Evolutionary conservation across 2,329 filamentous ascomycete species (phyloP).

Genomic region (Botryotinia narcissicola): DNA sequence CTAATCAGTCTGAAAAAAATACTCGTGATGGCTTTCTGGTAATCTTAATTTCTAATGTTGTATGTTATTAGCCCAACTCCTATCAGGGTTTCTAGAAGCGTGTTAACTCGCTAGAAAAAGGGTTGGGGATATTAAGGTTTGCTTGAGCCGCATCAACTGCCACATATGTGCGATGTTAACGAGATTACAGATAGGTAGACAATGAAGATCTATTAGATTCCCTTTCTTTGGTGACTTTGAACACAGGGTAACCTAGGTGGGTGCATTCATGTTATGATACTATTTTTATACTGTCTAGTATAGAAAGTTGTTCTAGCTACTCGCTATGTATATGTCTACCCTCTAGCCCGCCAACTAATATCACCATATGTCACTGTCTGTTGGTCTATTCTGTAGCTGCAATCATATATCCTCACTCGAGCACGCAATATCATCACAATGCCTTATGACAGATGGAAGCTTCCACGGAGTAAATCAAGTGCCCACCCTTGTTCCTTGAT

Average conservation of each 20-base stretch:
- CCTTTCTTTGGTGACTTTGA: background rate
- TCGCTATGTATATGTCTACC: background rate
- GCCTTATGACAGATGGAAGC: background rate
- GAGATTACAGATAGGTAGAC: background rate
- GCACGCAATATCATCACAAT: background rate
- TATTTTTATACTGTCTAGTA: background rate
- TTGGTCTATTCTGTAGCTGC: background rate
- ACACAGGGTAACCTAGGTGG: background rate
- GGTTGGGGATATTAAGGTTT: background rate
- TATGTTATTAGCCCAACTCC: background rate
- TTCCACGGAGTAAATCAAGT: background rate
- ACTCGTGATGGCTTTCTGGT: background rate
- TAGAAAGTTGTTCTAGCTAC: background rate
- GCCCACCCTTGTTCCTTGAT: background rate
- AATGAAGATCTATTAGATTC: too few relatives aligned
- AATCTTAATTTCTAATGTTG: background rate
- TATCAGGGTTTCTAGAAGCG: background rate
- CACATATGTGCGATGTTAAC: background rate
- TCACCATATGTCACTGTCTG: background rate
- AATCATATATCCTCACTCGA: background rate
- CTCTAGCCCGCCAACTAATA: background rate
- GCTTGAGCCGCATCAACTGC: conserved; percentile 6
- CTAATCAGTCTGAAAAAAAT: background rate
- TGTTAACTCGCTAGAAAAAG: background rate
- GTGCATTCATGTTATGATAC: background rate